Evolutionary conservation across 2,329 filamentous ascomycete species (phyloP), one percentile per base, ranked within the genome.

Genomic region (Penicillium sp.): DNA sequence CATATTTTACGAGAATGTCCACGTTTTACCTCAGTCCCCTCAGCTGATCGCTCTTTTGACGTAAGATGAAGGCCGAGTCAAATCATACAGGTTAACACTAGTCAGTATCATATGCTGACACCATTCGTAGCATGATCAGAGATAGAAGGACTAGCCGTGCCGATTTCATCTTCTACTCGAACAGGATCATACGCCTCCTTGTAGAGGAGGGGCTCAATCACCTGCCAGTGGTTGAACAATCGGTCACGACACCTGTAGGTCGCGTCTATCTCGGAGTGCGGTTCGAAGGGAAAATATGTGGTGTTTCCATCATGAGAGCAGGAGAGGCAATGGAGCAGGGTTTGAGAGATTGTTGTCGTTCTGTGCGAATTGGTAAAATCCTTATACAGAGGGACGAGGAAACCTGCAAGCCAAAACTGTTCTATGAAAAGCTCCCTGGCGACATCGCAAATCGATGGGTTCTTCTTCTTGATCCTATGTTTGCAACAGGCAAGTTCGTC

Each of bases 101-200:
- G n/a, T n/a, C n/a, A n/a, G n/a, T n/a, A n/a, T n/a, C n/a, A n/a
- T n/a, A n/a, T n/a, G n/a, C n/a, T n/a, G n/a, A n/a, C n/a, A n/a
- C n/a, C n/a, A n/a, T n/a, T n/a, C n/a, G 56, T 63, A 97, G 91
- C 55, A 96, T 96, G 80, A 97, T 98, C 66, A 85, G 93, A 61
- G 89, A 95, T 70, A 87, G 87, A 69, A 80, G 85, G 58, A 98
- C 93, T 6, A 82, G 85, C 49, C 86, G 93, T 52, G 93, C 89
- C 54, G 93, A 98, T 71, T 98, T 98, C 69, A 96, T 98, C 66
- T 98, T 98, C 74, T 95, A 97, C 75, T 95, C 90, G 37, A 98
- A 98, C 73, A 83, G 93, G 52, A 97, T 98, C 68, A 97, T 97
- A 68, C 88, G 93, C 28, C 78, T 98, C 37, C 79, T 98, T 6